A percentile compares a stretch with the other conserved stretches of the same genome.
phyloP scores from a whole-genome alignment of 179 eudicot genomes.

The Beta macrorhiza region DNA sequence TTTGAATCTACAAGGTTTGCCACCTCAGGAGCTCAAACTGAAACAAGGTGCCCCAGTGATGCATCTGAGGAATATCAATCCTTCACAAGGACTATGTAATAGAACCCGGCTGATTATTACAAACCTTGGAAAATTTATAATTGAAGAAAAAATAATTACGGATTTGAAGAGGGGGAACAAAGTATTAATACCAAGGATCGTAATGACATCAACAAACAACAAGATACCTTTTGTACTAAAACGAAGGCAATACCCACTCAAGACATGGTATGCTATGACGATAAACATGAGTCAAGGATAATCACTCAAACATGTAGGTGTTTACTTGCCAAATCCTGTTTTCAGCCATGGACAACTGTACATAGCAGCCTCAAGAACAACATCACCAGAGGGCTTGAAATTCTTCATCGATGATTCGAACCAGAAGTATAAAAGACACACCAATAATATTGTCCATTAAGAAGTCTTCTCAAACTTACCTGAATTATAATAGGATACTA shows the following conservation, averaged over 20 bases:
- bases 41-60: constrained; percentile 14
- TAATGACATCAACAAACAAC: background rate
- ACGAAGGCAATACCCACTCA: constrained; percentile 18
- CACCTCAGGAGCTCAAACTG: background rate
- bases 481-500: too few species aligned
- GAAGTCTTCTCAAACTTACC: too few species aligned
- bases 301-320: too few species aligned
- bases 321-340: too few species aligned
- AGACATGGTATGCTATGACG: constrained; percentile 25
- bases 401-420: too few species aligned
- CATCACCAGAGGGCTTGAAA: too few species aligned
- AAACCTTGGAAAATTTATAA: background rate
- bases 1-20: background rate
- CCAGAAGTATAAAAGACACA: too few species aligned
- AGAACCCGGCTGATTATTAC: background rate
- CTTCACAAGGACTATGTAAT: background rate
- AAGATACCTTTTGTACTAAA: constrained; percentile 7
- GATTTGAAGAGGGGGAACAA: background rate
- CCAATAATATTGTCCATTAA: too few species aligned
- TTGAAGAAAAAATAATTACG: background rate
- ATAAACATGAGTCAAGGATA: constrained; percentile 16
- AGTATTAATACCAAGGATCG: constrained; percentile 5
- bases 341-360: too few species aligned
- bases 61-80: background rate
- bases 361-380: too few species aligned